Evolutionary conservation across 441 rosid genomes (phyloP), one percentile per base, ranked within the genome.

Genomic region (Flueggea neowawraea): DNA sequence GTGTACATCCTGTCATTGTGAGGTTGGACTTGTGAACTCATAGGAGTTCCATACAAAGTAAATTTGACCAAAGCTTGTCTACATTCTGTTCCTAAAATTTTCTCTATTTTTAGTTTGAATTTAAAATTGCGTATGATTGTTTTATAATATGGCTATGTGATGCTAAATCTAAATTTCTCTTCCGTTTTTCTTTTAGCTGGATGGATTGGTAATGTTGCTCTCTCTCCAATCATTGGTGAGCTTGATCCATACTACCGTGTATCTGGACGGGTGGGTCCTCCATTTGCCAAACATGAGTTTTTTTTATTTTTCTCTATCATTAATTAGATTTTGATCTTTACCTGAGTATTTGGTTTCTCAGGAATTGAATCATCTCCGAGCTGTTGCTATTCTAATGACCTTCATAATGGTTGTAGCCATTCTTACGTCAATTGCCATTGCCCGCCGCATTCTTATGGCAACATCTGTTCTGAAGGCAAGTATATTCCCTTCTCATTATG

Each of bases 401-500:
- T 84, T 80, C 52, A 66, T 88, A 60, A 84, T 84, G 88, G 75
- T 69, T 75, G 81, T 91, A 69, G 76, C 97, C 55, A 63, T 88
- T 72, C 95, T 94, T 48, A 85, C 96, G 36, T 94, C 99, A 65
- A 70, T 94, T 54, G 99, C 97, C 69, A 86, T 94, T 58, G 80
- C 88, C 67, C 94, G 96, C 43, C 86, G 96, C 69, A 95, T 91
- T 66, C 92, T 91, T 22, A 84, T 86, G 99, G 99, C 96, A n/a
- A 84, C 99, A 41, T 91, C 97, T 69, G 96, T 95, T 51, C 96
- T 95, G 74, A 91, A 89, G 92, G 99, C 74, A 65, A 86, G 82
- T 80, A 53, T 57, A 28, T 47, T 54, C 60, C 67, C 51, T 52
- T 44, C 58, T 54, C 53, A 39, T 12, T 43, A 5, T 47, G 14